Base-by-base conservation (phyloP, 345 rosid genomes). In the Heritiera fomes region DNA sequence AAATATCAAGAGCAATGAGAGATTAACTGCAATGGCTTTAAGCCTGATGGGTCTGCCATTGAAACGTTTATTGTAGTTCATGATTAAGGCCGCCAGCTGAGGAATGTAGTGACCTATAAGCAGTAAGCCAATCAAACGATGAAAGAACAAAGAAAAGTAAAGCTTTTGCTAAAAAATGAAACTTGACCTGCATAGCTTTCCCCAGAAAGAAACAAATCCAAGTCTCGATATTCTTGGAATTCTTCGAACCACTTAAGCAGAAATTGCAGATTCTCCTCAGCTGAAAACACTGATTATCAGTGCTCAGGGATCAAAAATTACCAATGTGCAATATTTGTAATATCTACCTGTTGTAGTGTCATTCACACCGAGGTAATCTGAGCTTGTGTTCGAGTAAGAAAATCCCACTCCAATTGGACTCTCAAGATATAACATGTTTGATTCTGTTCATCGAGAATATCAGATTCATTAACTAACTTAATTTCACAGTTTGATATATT, bases 21-120 rank as follows among this genome's bases (percentile, higher is more conserved):
- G 50, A 8, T 67, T 18, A 34, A 67, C 71, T 67, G 71, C 71
- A 67, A 67, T 67, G 30, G 71, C 71, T 67, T 67, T 67, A 67
- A 67, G 71, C 52, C 13, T 67, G 71, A 67, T 41, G 8, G 71
- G 52, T 43, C 50, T n/a, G 52, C 50, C 71, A 67, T 30, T 67
- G 50, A 67, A 43, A 67, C 50, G 52, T 43, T 67, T 18, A 43
- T 67, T 67, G 52, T 67, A n/a, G 3, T 43, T n/a, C 10, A 67
- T 15, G 50, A 67, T 67, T 67, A 43, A 43, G 71, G 18, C 71
- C 9, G 71, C 52, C 15, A 67, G 32, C 71, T 67, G 71, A 67
- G 71, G 71, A 43, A 67, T 9, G 28, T 41, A 67, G 71, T 67
- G 71, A 41, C 71, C 71, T 67, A 65, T 28, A 60, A 60, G 40